Conservation (phyloP, 495 filamentous ascomycete genomes). For the Lophiotrema nucula region DNA sequence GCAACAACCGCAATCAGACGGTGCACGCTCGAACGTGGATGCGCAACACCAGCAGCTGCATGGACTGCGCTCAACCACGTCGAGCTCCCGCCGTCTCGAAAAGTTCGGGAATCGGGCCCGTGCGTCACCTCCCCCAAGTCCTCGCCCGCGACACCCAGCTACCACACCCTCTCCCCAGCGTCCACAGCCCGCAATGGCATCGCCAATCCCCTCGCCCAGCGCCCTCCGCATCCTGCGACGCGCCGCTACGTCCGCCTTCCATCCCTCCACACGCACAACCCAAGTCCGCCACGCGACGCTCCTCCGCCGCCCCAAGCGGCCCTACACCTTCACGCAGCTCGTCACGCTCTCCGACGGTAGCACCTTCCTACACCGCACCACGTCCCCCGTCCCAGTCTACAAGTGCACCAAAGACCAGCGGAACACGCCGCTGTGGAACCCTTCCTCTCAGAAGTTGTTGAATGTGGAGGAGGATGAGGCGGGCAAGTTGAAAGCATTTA, state of each 20-base stretch:
- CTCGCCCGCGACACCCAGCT: not conserved
- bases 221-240: conserved; percentile 26
- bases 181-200: conserved; percentile 24
- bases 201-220: conserved; percentile 28
- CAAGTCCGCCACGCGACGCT: conserved; percentile 80
- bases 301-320: conserved; percentile 79
- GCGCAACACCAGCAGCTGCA: no score
- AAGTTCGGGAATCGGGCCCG: no score
- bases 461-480: conserved; percentile 96
- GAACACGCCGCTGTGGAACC: conserved; percentile 91
- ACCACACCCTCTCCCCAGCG: not conserved
- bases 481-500: conserved; percentile 80
- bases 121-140: no score
- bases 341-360: conserved; percentile 90
- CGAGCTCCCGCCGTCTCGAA: no score
- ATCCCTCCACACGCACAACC: conserved; percentile 27
- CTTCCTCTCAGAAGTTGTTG: conserved; percentile 67
- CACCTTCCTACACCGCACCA: conserved; percentile 84
- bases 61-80: no score
- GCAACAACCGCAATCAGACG: no score
- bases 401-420: conserved; percentile 76
- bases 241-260: conserved; percentile 32
- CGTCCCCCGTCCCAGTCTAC: conserved; percentile 76
- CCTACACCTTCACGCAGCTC: conserved; percentile 95
- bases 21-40: no score